Evolutionary conservation across 768 basidiomycete genomes (phyloP).

Genomic region (Suillus subaureus): DNA sequence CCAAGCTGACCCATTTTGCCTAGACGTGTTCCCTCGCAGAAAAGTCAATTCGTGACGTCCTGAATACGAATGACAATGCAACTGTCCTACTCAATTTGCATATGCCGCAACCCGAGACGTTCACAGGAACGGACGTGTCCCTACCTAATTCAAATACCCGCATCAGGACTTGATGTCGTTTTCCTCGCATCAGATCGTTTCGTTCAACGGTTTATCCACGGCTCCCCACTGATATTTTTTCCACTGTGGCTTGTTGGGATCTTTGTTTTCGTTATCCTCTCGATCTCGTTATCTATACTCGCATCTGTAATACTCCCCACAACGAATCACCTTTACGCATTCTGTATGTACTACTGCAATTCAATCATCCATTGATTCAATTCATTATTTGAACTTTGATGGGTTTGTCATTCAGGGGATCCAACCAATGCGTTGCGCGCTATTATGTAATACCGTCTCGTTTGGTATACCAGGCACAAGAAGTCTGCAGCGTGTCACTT

Average conservation of each 20-base stretch:
- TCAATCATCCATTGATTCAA: background rate
- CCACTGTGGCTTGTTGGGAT: conserved; percentile 6
- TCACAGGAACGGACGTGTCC: conserved; percentile 18
- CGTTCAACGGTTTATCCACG: background rate
- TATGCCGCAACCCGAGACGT: conserved; percentile 25
- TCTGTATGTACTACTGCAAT: conserved; percentile 21
- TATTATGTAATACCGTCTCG: background rate
- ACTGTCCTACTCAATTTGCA: conserved; percentile 69
- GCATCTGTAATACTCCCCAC: conserved; percentile 32
- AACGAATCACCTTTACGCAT: conserved; percentile 10
- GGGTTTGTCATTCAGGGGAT: background rate
- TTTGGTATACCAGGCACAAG: background rate
- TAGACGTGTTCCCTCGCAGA: conserved; percentile 74
- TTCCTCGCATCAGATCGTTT: background rate
- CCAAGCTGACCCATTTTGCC: background rate
- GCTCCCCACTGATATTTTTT: conserved; percentile 14
- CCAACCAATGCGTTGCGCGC: background rate
- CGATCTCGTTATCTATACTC: conserved; percentile 8
- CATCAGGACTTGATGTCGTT: conserved; percentile 28
- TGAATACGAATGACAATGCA: conserved; percentile 70
- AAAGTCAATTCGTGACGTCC: conserved; percentile 67
- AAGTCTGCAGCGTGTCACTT: background rate
- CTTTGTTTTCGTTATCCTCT: background rate
- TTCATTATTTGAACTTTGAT: background rate
- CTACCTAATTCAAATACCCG: conserved; percentile 14